phyloP scores from a whole-genome alignment of 352 stramenopile species.

The Phytophthora pistaciae region DNA sequence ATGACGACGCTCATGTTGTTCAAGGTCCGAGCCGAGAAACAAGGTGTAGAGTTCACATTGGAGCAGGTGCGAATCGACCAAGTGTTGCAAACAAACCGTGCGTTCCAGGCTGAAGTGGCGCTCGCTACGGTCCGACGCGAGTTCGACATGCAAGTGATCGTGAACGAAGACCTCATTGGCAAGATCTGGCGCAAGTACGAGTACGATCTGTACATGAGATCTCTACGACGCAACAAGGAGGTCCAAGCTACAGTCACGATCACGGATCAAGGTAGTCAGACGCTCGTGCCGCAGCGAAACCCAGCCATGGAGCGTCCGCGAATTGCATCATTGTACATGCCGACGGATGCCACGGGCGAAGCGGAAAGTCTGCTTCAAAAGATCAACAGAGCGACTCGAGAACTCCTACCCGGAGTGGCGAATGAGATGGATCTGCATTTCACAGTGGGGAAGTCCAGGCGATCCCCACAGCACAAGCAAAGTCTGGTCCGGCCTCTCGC shows the following conservation, averaged over 20 bases:
- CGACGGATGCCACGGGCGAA: slow-evolving; percentile 33
- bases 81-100: slow-evolving; percentile 54
- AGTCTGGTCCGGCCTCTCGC: slow-evolving; percentile 30
- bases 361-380: slow-evolving; percentile 64
- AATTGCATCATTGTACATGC: slow-evolving; percentile 57
- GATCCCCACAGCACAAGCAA: slow-evolving; percentile 24
- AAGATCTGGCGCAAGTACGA: slow-evolving; percentile 73
- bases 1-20: slow-evolving; percentile 35
- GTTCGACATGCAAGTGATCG: slow-evolving; percentile 61
- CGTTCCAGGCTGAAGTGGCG: slow-evolving; percentile 50
- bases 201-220: slow-evolving; percentile 67
- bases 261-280: slow-evolving; percentile 53
- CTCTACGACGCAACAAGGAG: slow-evolving; percentile 59
- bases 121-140: slow-evolving; percentile 49
- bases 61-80: slow-evolving; percentile 55
- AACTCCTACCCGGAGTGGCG: slow-evolving; percentile 57
- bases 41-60: slow-evolving; percentile 27
- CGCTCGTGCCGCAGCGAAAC: slow-evolving; percentile 71
- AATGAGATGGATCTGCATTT: slow-evolving; percentile 42
- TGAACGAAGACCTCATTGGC: slow-evolving; percentile 61
- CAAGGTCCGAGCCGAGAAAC: slow-evolving; percentile 26
- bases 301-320: slow-evolving; percentile 68
- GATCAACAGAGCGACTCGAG: slow-evolving; percentile 59
- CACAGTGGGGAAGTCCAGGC: slow-evolving; percentile 15
- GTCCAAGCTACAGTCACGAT: slow-evolving; percentile 67